Percentiles rank a stretch among this genome's conserved stretches.
Evolutionary conservation across 306 rosid species (phyloP).

Genomic region (Casuarina equisetifolia): DNA sequence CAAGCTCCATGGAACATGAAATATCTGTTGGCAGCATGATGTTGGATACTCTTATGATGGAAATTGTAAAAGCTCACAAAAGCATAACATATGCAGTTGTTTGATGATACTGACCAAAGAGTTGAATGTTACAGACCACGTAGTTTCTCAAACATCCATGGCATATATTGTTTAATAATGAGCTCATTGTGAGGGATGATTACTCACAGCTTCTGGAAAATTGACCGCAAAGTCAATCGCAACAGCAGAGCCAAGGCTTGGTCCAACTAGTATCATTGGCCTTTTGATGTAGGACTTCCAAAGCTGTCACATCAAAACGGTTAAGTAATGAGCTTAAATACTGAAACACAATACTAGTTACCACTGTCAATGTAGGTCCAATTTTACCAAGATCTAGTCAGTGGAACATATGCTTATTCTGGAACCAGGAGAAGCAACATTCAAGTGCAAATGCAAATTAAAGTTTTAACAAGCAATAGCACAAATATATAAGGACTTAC

Average conservation of each 20-base stretch:
- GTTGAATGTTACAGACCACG: not conserved
- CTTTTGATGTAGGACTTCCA: slow-evolving; percentile 78
- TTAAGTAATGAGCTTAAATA: not conserved
- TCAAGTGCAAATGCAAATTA: not conserved
- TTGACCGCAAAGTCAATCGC: slow-evolving; percentile 87
- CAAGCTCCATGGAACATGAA: not conserved
- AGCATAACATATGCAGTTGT: not conserved
- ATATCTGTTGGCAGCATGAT: not conserved
- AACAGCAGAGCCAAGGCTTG: slow-evolving; percentile 97
- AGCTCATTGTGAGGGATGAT: slow-evolving; percentile 22
- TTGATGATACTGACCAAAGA: not conserved
- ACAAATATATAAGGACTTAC: not conserved
- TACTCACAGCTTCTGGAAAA: slow-evolving; percentile 90
- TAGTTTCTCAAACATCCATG: not conserved
- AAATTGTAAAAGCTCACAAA: not conserved
- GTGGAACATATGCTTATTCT: not conserved
- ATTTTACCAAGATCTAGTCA: not conserved
- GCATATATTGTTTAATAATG: not conserved
- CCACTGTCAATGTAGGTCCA: not conserved
- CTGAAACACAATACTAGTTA: not conserved
- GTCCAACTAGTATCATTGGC: slow-evolving; percentile 92
- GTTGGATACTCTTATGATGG: not conserved
- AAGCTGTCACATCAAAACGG: slow-evolving; percentile 42
- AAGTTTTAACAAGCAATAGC: not conserved
- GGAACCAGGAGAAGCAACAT: not conserved